A percentile compares a stretch with the other conserved stretches of the same genome.
Conservation (phyloP, 768 basidiomycete genomes). For the Hirschioporus abietinus region DNA sequence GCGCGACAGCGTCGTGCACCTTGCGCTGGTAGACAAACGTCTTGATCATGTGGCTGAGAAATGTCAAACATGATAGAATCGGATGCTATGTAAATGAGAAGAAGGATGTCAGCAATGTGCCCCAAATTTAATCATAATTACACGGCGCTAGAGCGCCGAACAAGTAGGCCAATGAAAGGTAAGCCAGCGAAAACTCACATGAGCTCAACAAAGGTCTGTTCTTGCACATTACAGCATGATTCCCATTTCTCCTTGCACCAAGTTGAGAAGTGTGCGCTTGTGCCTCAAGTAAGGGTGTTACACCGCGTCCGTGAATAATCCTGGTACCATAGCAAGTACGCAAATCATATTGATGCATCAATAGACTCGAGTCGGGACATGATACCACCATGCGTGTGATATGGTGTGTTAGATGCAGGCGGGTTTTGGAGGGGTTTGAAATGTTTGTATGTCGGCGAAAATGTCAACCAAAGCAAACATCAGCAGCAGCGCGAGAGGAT, state of each 20-base stretch:
- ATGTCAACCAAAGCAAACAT: constrained; percentile 75
- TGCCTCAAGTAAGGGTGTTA: constrained; percentile 58
- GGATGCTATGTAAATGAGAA: constrained; percentile 21
- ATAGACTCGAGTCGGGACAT: constrained; percentile 76
- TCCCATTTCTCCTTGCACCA: constrained; percentile 75
- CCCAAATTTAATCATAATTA: not conserved
- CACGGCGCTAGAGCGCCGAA: constrained; percentile 6
- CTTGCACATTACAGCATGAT: constrained; percentile 39
- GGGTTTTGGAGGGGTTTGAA: constrained; percentile 60
- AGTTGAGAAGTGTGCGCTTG: constrained; percentile 60
- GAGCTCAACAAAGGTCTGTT: constrained; percentile 65
- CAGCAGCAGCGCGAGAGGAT: too few relatives aligned
- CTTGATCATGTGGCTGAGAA: constrained; percentile 54
- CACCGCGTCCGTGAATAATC: constrained; percentile 56
- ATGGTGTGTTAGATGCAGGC: constrained; percentile 58
- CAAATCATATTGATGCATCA: constrained; percentile 79
- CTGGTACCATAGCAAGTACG: constrained; percentile 77
- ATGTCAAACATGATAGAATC: constrained; percentile 5
- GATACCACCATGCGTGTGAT: constrained; percentile 69
- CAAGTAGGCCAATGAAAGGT: constrained; percentile 13
- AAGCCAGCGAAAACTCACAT: constrained; percentile 51
- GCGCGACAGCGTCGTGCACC: constrained; percentile 33
- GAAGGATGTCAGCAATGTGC: constrained; percentile 20
- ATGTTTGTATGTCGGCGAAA: constrained; percentile 56
- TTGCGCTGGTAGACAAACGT: constrained; percentile 61